These are phyloP conservation scores for Fagus sylvatica DNA, from an alignment of 306 rosid genomes.

Conservation along the genomic window DNA sequence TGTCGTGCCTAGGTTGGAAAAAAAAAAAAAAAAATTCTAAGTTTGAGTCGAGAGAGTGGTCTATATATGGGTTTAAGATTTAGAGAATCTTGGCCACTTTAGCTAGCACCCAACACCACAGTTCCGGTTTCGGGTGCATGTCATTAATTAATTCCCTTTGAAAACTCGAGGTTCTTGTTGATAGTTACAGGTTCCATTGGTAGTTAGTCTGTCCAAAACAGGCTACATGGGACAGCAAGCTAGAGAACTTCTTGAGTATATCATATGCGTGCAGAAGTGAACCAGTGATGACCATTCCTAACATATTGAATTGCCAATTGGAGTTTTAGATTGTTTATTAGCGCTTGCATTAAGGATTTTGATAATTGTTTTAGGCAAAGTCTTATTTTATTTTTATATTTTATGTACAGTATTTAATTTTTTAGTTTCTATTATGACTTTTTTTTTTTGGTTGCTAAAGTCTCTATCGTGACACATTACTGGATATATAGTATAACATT, in stretches of 20 bases:
- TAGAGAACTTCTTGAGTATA: neutral
- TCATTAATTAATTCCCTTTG: neutral
- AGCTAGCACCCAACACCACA: neutral
- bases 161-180: neutral
- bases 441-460: no score
- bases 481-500: neutral
- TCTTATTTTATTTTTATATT: no score
- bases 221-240: neutral
- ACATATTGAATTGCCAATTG: neutral
- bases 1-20: no score
- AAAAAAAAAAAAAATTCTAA: no score
- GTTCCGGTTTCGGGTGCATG: neutral
- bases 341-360: neutral
- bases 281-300: neutral
- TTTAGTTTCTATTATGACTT: no score
- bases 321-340: neutral
- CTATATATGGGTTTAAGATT: neutral
- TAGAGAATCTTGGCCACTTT: no score
- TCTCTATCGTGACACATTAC: no score
- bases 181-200: neutral
- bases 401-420: no score
- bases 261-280: neutral
- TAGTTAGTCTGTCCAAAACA: neutral
- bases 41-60: neutral
- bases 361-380: no score